Evolutionary conservation across 106 monocot genomes (phyloP).

Genomic region (Dendrobium chrysotoxum): DNA sequence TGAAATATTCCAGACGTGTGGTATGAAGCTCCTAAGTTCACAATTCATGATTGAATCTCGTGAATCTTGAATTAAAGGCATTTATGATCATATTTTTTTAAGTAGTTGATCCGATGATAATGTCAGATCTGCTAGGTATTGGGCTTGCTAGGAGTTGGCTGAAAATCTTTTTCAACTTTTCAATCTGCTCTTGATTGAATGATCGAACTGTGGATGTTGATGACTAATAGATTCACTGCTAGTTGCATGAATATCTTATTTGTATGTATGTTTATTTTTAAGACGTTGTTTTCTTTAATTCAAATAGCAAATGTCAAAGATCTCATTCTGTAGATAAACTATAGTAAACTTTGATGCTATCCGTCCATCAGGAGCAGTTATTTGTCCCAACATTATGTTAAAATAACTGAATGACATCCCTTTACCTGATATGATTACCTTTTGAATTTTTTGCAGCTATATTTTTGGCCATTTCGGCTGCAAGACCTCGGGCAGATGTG

Average conservation of each 20-base stretch:
- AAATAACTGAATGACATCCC: background rate
- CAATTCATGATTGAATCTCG: too few relatives aligned
- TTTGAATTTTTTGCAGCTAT: conserved; percentile 50
- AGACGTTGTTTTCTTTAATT: background rate
- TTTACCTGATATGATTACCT: background rate
- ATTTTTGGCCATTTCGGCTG: conserved; percentile 75
- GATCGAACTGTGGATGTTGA: too few relatives aligned
- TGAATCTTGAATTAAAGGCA: too few relatives aligned
- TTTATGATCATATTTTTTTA: too few relatives aligned
- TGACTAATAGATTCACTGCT: too few relatives aligned
- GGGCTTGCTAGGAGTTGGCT: too few relatives aligned
- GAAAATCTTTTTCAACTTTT: too few relatives aligned
- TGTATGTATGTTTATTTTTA: background rate
- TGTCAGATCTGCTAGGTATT: too few relatives aligned
- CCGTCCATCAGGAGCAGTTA: background rate
- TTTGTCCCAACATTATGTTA: background rate
- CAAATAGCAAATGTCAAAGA: background rate
- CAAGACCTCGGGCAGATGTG: conserved; percentile 84
- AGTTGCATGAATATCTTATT: background rate
- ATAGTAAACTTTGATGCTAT: background rate
- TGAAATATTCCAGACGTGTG: too few relatives aligned
- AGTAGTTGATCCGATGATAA: too few relatives aligned
- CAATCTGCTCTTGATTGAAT: too few relatives aligned
- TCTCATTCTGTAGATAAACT: background rate
- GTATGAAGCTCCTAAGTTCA: too few relatives aligned